A percentile compares a stretch with the other conserved stretches of the same genome.
Conservation (phyloP, 2,329 filamentous ascomycete genomes). For the Talaromyces sp. region DNA sequence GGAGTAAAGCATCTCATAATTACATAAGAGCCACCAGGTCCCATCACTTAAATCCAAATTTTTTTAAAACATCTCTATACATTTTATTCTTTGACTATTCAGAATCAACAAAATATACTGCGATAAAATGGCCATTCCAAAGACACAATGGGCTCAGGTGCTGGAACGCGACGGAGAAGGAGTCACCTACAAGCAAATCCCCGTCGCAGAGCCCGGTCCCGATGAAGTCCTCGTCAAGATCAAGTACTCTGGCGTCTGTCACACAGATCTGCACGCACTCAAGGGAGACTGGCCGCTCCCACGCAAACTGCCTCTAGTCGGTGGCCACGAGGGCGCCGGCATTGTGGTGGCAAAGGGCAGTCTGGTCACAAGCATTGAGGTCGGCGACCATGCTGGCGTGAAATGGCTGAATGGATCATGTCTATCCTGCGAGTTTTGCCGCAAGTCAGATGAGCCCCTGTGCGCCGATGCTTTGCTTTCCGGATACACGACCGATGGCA, state of each 20-base stretch:
- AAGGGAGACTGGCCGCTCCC: slow-evolving; percentile 83
- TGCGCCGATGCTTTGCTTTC: slow-evolving; percentile 71
- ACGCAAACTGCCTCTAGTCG: slow-evolving; percentile 79
- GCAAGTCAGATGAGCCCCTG: slow-evolving; percentile 72
- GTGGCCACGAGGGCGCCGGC: slow-evolving; percentile 74
- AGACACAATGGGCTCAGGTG: slow-evolving; percentile 86
- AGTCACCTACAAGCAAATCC: slow-evolving; percentile 55
- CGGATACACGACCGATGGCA: slow-evolving; percentile 87
- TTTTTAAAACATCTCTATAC: neutral
- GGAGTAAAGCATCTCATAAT: neutral
- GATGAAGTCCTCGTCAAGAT: slow-evolving; percentile 91
- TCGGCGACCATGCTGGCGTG: slow-evolving; percentile 82
- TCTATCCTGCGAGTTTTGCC: slow-evolving; percentile 76
- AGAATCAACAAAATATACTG: neutral
- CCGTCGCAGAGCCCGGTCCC: slow-evolving; percentile 71
- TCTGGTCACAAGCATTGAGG: slow-evolving; percentile 68
- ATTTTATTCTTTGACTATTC: too few species aligned
- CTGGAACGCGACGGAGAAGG: slow-evolving; percentile 68
- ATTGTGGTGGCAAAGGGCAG: slow-evolving; percentile 74
- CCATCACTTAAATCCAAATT: neutral
- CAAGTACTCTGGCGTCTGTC: slow-evolving; percentile 86
- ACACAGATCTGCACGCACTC: slow-evolving; percentile 77
- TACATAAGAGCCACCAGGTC: neutral
- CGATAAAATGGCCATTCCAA: slow-evolving; percentile 53
- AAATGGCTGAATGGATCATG: slow-evolving; percentile 91